Conservation (phyloP, 2,329 filamentous ascomycete genomes). For the Apiospora aurea region DNA sequence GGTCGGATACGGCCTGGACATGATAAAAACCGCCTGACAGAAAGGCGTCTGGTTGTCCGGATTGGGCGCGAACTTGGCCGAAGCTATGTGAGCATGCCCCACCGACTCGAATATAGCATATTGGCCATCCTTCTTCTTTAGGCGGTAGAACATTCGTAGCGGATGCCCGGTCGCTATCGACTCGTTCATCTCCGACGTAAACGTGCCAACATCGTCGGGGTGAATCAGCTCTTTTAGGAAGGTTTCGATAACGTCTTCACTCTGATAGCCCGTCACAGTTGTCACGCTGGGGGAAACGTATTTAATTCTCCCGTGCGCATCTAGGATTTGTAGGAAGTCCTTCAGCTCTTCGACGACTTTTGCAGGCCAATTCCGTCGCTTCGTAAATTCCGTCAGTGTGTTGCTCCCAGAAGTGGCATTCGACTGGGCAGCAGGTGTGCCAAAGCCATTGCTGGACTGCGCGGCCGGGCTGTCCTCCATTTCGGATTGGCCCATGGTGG, state of each 20-base stretch:
- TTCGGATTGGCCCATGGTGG: conserved; percentile 19
- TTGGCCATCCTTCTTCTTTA: conserved; percentile 74
- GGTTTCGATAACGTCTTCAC: conserved; percentile 73
- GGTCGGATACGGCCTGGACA: conserved; percentile 88
- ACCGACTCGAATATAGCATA: conserved; percentile 90
- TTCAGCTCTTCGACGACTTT: conserved; percentile 88
- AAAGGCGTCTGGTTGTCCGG: conserved; percentile 71
- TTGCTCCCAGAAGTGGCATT: conserved; percentile 38
- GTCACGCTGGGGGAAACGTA: conserved; percentile 85
- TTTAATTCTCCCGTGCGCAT: conserved; percentile 81
- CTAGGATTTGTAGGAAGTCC: conserved; percentile 88
- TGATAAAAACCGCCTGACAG: conserved; percentile 92
- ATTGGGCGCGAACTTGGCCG: conserved; percentile 68
- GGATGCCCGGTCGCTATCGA: conserved; percentile 82
- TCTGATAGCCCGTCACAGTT: conserved; percentile 76
- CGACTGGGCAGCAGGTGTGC: conserved; percentile 32
- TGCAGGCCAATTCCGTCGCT: conserved; percentile 80
- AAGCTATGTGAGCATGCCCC: conserved; percentile 87
- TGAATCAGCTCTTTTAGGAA: conserved; percentile 87
- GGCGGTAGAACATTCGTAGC: conserved; percentile 85
- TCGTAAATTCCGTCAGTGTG: conserved; percentile 65
- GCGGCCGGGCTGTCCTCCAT: conserved; percentile 40
- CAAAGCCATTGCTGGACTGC: conserved; percentile 46
- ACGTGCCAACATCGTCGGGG: conserved; percentile 82
- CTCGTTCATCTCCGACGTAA: conserved; percentile 88